Percentiles rank a stretch among this genome's conserved stretches.
phyloP scores from a whole-genome alignment of 2,329 filamentous ascomycete genomes.

The Tolypocladium guangdongense region DNA sequence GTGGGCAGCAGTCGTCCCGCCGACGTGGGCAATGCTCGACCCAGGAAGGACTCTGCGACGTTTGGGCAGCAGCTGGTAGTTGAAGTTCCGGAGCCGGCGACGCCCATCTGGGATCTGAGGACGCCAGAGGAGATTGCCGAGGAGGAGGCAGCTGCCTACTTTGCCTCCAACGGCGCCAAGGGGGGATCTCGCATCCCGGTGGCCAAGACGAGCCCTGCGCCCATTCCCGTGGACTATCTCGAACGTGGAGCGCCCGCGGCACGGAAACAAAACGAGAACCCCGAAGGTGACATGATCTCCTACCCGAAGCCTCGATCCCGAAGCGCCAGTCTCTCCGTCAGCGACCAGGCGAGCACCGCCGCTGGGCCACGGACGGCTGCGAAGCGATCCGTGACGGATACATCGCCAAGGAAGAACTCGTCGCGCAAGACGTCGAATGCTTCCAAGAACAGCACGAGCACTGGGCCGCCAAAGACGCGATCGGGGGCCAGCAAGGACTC shows the following conservation, averaged over 20 bases:
- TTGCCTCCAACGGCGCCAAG: constrained; percentile 41
- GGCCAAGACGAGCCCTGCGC: constrained; percentile 66
- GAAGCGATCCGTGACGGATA: constrained; percentile 35
- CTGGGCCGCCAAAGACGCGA: constrained; percentile 51
- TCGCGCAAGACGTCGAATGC: constrained; percentile 34
- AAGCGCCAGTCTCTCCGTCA: constrained; percentile 53
- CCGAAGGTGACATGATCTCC: constrained; percentile 48
- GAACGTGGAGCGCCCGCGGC: constrained; percentile 62
- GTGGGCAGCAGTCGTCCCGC: not conserved
- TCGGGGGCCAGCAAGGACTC: constrained; percentile 41
- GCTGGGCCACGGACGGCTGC: constrained; percentile 13
- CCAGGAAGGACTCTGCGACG: constrained; percentile 35
- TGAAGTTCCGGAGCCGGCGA: constrained; percentile 21
- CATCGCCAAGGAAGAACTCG: constrained; percentile 41
- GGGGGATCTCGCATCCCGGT: constrained; percentile 78
- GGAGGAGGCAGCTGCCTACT: constrained; percentile 41
- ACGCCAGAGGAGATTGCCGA: constrained; percentile 67
- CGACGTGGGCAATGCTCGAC: constrained; percentile 7
- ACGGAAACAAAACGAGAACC: constrained; percentile 44
- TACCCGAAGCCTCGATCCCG: constrained; percentile 55
- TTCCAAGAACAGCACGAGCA: constrained; percentile 28
- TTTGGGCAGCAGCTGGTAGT: constrained; percentile 24
- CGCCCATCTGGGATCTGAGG: constrained; percentile 59
- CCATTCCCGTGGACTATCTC: constrained; percentile 59
- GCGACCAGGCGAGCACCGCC: constrained; percentile 11